Percentiles rank a stretch among this genome's conserved stretches.
Evolutionary conservation across 139 green algal genomes (phyloP).

Genomic region (Micractinium sp.): DNA sequence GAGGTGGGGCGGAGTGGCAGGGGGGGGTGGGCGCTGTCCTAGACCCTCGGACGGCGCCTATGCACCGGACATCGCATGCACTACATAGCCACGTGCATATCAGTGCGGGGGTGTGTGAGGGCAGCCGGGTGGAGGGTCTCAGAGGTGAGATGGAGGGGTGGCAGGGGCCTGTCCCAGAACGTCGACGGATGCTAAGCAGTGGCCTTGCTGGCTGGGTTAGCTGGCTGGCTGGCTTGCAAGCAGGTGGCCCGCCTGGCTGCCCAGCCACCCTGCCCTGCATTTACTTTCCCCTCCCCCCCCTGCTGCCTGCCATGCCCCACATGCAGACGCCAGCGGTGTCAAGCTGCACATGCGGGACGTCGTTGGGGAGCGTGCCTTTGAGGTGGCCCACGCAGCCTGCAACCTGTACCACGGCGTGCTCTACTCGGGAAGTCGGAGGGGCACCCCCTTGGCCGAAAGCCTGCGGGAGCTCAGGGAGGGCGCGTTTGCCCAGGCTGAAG

Average conservation of each 20-base stretch:
- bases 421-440: slow-evolving; percentile 1
- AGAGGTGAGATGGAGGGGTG: background rate
- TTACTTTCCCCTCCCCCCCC: background rate
- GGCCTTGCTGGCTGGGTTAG: too few species aligned
- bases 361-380: slow-evolving; percentile 26
- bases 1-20: background rate
- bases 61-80: too few species aligned
- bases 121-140: background rate
- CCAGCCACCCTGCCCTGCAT: background rate
- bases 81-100: too few species aligned
- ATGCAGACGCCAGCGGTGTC: slow-evolving; percentile 12
- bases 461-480: slow-evolving; percentile 21
- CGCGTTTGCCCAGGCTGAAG: slow-evolving; percentile 5
- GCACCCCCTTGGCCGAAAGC: background rate
- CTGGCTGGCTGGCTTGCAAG: background rate
- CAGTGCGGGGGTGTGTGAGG: background rate
- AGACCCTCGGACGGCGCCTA: too few species aligned
- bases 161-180: background rate
- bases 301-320: background rate
- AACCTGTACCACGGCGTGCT: slow-evolving; percentile 37
- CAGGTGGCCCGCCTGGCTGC: background rate
- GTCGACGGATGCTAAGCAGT: too few species aligned
- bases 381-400: slow-evolving; percentile 28
- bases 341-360: slow-evolving; percentile 42
- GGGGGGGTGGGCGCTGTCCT: too few species aligned